These are phyloP conservation scores for Candida broadrunensis DNA, from an alignment of 805 yeast genomes.

Conservation along the genomic window DNA sequence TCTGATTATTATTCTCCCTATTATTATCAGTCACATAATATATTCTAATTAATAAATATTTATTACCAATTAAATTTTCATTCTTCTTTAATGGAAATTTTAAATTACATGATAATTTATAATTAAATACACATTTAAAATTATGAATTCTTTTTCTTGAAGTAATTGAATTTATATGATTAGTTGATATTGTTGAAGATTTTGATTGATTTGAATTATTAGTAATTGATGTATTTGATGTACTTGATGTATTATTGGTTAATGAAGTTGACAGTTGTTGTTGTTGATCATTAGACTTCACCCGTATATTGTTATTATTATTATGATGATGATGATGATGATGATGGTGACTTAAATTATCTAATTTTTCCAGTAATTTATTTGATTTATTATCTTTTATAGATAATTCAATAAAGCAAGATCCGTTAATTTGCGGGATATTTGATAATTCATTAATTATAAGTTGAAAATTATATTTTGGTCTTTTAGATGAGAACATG, in stretches of 20 bases:
- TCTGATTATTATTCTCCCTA: conserved; percentile 9
- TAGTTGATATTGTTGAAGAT: neutral
- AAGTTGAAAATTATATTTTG: conserved; percentile 61
- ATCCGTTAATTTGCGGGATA: conserved; percentile 76
- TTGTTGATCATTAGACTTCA: neutral
- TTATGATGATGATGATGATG: neutral
- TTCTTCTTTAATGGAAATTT: conserved; percentile 39
- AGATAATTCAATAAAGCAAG: conserved; percentile 62
- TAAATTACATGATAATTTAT: conserved; percentile 31
- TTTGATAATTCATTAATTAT: conserved; percentile 71
- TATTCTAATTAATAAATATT: conserved; percentile 37
- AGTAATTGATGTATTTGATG: neutral
- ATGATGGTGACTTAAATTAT: neutral
- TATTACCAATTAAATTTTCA: conserved; percentile 38
- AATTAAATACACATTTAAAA: conserved; percentile 39
- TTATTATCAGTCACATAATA: conserved; percentile 30
- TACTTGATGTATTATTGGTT: neutral
- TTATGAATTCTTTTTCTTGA: conserved; percentile 31
- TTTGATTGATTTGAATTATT: neutral
- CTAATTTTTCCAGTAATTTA: conserved; percentile 10
- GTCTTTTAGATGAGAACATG: conserved; percentile 32
- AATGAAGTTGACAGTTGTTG: neutral
- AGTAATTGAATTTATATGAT: conserved; percentile 24
- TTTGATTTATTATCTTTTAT: conserved; percentile 46
- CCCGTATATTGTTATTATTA: too few species aligned